Base-by-base conservation (phyloP, 1,284 basidiomycete genomes). In the Schizophyllum commune region DNA sequence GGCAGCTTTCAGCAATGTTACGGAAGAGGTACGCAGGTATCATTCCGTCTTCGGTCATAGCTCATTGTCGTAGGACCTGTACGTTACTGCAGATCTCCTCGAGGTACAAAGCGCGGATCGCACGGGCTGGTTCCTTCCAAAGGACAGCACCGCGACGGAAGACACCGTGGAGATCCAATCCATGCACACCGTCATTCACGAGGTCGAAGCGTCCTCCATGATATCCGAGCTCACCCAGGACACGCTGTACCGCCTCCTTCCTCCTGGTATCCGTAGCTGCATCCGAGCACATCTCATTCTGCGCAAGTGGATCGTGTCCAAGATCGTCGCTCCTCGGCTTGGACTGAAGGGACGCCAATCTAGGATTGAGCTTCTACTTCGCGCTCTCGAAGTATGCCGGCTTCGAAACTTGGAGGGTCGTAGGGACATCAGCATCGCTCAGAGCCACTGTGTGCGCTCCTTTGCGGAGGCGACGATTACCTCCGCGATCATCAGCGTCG, bases 51-150 rank as follows among this genome's bases (percentile, higher is more conserved):
- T n/a, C 55, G 54, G 51, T 55, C 34, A 8, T 17, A 52, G 58
- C 33, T 60, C 7, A 32, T 55, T 58, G 52, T 47, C 15, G 11
- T 65, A 88, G 88, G 91, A 92, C 72, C 75, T 92, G 51, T 86
- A 89, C 66, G 77, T 85, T 56, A 84, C 88, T 17, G 80, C 84
- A 4, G 90, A 93, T 69, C 73, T 92, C 19, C 77, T 93, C 15
- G 91, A 93, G 71, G 82, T 89, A 0, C 91, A 92, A 71, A 86
- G 83, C 4, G 82, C 83, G 17, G 91, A 93, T 70, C 82, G 83
- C 39, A 85, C 83, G 2, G 90, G 88, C 1, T 93, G 91, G 90
- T 89, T 89, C 72, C 75, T 80, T 8, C 66, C 74, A 47, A 78
- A 83, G 62, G 89, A 91, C 33, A 69, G 74, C 0, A 73, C 70